Evolutionary conservation across 495 filamentous ascomycete genomes (phyloP).

Genomic region (Talaromyces ruber): DNA sequence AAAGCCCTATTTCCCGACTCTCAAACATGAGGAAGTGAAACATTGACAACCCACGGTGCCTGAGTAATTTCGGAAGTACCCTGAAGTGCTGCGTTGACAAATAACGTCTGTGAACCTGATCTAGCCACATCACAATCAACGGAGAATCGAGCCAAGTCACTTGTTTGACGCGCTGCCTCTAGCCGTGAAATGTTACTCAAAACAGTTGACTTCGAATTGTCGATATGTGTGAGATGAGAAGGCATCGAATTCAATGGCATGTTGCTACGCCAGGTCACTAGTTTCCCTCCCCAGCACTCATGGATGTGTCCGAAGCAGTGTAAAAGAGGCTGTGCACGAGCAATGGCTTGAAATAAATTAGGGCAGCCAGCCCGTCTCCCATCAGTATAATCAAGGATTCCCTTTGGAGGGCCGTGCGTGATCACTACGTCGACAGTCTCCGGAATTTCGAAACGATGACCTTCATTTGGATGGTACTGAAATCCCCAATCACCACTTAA

Average conservation of each 20-base stretch:
- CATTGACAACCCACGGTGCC: constrained; percentile 44
- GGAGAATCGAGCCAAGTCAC: constrained; percentile 25
- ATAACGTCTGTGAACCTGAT: constrained; percentile 44
- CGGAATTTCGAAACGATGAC: constrained; percentile 37
- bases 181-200: constrained; percentile 30
- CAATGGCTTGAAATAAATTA: constrained; percentile 47
- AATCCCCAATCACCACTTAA: constrained; percentile 45
- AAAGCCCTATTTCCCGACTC: not conserved
- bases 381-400: constrained; percentile 38
- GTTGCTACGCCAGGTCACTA: constrained; percentile 43
- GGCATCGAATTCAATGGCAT: constrained; percentile 16
- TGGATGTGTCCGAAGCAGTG: constrained; percentile 74
- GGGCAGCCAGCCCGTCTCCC: constrained; percentile 43
- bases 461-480: constrained; percentile 40
- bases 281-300: constrained; percentile 55
- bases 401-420: constrained; percentile 59
- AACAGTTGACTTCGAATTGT: constrained; percentile 29
- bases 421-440: constrained; percentile 49
- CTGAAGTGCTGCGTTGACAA: constrained; percentile 58
- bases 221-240: constrained; percentile 37
- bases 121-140: constrained; percentile 19
- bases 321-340: constrained; percentile 42
- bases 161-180: constrained; percentile 7
- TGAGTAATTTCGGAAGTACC: constrained; percentile 27
- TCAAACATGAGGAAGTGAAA: constrained; percentile 32